phyloP scores from a whole-genome alignment of 176 grass and related monocot species.

The Eragrostis curvula region DNA sequence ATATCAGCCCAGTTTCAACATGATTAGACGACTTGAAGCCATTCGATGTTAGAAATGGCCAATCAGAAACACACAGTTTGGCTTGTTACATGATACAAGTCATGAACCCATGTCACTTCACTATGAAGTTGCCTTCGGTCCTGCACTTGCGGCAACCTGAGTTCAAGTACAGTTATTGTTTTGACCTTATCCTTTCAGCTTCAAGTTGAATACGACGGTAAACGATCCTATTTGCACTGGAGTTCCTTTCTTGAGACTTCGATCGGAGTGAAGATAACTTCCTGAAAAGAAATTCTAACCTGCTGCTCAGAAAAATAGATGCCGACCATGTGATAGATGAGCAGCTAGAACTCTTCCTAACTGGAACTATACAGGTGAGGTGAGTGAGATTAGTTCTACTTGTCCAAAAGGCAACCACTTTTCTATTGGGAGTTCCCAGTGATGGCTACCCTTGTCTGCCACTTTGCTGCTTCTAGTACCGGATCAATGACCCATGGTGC shows the following conservation, averaged over 20 bases:
- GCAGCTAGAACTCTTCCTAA: conserved; percentile 31
- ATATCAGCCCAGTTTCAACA: conserved; percentile 19
- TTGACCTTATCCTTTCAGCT: conserved; percentile 19
- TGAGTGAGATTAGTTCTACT: conserved; percentile 38
- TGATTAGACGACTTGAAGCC: conserved; percentile 41
- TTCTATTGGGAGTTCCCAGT: conserved; percentile 40
- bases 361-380: conserved; percentile 26
- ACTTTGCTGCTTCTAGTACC: conserved; percentile 37
- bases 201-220: conserved; percentile 32
- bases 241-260: conserved; percentile 4
- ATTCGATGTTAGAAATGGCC: conserved; percentile 24
- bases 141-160: conserved; percentile 39
- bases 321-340: conserved; percentile 37
- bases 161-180: conserved; percentile 36
- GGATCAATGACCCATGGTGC: conserved; percentile 34
- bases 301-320: conserved; percentile 13
- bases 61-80: conserved; percentile 23
- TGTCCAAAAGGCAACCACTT: conserved; percentile 52
- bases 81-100: background rate
- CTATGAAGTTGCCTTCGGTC: conserved; percentile 12
- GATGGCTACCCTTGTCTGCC: conserved; percentile 55
- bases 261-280: background rate
- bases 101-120: conserved; percentile 36
- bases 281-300: background rate
- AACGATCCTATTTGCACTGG: conserved; percentile 1